Evolutionary conservation across 2,329 filamentous ascomycete genomes (phyloP), one percentile per base, ranked within the genome.

Genomic region (Acephala macrosclerotiorum): DNA sequence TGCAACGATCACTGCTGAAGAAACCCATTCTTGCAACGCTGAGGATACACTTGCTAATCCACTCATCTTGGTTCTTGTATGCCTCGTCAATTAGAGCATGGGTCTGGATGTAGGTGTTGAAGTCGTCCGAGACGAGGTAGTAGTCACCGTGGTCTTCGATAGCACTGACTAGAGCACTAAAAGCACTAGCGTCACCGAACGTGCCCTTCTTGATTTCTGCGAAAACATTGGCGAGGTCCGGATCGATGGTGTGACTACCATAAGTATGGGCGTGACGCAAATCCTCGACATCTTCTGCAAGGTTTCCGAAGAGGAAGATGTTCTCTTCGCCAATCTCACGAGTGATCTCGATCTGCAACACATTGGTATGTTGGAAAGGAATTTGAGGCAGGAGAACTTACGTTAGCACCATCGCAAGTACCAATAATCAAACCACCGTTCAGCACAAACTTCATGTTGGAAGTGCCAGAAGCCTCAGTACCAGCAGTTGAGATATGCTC

Each of bases 401-500:
- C 93, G 76, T 99, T 99, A 69, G 96, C 96, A 77, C 96, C 96
- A 75, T 99, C 96, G 77, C 95, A 97, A 22, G 96, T 99, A 73
- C 96, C 96, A 73, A 99, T 99, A 75, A 99, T 97, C 68, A 99
- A 84, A 70, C 96, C 96, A 70, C 96, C 96, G 75, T 98, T 99
- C 75, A 99, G 85, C 16, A 97, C 96, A 79, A 99, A 99, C 81
- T 99, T 99, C 96, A 99, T 99, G 87, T 99, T 99, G 76, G 93
- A 97, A 14, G 94, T 97, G 69, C 95, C 95, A 70, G 87, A 89
- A 22, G 88, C 88, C 85, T 99, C 96, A 0, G 96, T 99, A 58
- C 96, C 96, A 42, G 96, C 96, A 26, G 96, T 99, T 2, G 96
- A 98, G 76, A 99, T 99, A 79, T 99, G 96, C 83, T 99, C 96